A percentile compares a stretch with the other conserved stretches of the same genome.
Evolutionary conservation across 495 filamentous ascomycete genomes (phyloP).

Genomic region (Penicillium cosmopolitanum): DNA sequence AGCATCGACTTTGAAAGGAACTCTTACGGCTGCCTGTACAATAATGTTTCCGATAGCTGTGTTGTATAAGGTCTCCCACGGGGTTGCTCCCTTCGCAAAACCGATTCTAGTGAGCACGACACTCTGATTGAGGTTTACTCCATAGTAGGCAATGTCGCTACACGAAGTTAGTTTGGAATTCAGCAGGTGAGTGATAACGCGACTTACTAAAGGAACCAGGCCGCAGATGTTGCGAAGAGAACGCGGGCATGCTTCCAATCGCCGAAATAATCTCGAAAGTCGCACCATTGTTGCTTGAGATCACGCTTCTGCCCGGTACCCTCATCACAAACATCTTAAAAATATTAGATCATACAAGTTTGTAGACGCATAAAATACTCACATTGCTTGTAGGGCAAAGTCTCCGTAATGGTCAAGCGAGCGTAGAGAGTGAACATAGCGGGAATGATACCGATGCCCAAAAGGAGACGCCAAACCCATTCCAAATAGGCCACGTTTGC

Average conservation of each 20-base stretch:
- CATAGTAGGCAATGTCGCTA: constrained; percentile 43
- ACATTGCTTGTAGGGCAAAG: constrained; percentile 20
- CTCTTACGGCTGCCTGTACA: constrained; percentile 30
- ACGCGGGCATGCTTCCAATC: constrained; percentile 27
- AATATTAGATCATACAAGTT: background rate
- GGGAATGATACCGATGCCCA: constrained; percentile 23
- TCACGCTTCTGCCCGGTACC: constrained; percentile 17
- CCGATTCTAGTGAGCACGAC: constrained; percentile 37
- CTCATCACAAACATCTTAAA: constrained; percentile 23
- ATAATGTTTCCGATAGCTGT: constrained; percentile 42
- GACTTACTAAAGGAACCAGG: constrained; percentile 31
- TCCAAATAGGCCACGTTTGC: constrained; percentile 13
- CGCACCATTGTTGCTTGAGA: constrained; percentile 21
- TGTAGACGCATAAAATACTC: background rate
- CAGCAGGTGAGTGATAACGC: background rate
- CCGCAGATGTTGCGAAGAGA: constrained; percentile 25
- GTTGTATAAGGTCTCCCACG: constrained; percentile 35
- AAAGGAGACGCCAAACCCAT: constrained; percentile 24
- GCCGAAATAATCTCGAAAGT: constrained; percentile 28
- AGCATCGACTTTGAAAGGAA: background rate
- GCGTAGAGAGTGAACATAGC: constrained; percentile 23
- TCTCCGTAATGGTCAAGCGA: constrained; percentile 21
- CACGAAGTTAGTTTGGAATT: background rate
- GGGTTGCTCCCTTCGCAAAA: constrained; percentile 32
- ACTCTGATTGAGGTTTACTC: constrained; percentile 45